Evolutionary conservation across 768 basidiomycete species (phyloP), one percentile per base, ranked within the genome.

Genomic region (Myochromella boudieri): DNA sequence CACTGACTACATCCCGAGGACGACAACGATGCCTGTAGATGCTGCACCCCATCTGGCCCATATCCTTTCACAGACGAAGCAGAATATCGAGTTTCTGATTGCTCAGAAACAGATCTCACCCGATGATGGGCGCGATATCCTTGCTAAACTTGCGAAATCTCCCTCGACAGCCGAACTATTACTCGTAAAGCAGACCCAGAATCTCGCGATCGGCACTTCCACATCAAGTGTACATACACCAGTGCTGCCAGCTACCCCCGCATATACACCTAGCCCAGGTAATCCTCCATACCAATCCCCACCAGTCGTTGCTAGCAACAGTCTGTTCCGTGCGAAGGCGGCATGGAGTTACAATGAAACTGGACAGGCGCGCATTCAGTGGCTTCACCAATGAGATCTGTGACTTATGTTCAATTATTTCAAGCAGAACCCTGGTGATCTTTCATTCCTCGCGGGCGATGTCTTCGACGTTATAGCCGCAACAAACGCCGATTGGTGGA

Each of bases 401-500:
- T 20, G 11, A 48, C 33, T 24, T n/a, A 40, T 14, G 18, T 37
- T 38, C 26, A 21, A 41, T 37, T 32, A 42, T 33, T 24, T 18
- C 37, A 15, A 22, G 9, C 60, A 92, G 86, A 84, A 87, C 54
- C 69, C 76, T 7, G 77, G 82, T 20, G 91, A 94, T 61, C 74
- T 94, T 15, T 76, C 80, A 0, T 93, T 95, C 73, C 65, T 66
- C 17, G 66, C 75, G 2, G 91, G 88, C 2, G 89, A 93, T 59
- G 71, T 79, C 22, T 78, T 95, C 56, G 84, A 90, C 46, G 72
- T 95, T 22, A 58, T 84, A 22, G 76, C 79, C 21, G 83, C 91
- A 59, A 86, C 79, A 40, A 89, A 91, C 50, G 61, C 67, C 4
- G 90, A 93, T 61, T 95, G 92, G 92, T 95, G 91, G 91, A 78